Evolutionary conservation across 202 grass and related monocot species (phyloP), one percentile per base, ranked within the genome.

Genomic region (Zoysia matrella): DNA sequence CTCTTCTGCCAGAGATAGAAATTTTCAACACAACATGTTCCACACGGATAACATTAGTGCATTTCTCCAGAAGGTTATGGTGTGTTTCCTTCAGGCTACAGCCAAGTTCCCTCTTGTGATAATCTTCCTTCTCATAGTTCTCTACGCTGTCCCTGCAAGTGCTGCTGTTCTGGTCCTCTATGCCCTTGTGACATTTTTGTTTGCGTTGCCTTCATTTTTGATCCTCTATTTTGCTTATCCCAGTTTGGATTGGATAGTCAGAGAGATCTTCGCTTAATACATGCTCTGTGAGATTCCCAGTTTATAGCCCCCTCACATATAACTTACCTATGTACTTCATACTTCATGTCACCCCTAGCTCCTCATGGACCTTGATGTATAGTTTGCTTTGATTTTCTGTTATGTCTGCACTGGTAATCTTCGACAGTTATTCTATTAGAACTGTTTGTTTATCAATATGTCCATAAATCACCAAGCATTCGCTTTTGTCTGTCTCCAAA

Each of bases 201-300:
- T 97, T 86, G 92, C 95, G 5, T 80, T 97, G 79, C 95, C 69
- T 6, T 95, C 95, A 1, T 88, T 89, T 82, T 81, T 95, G n/a
- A 90, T 98, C 72, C 86, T 98, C 71, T 97, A 97, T 71, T 97
- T 97, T 77, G 90, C 95, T 7, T 97, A 94, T 77, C 95, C 92
- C 50, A 89, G 75, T 78, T 84, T 97, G 54, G 90, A 94, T 84
- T 97, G 95, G 90, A 90, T 97, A 70, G 81, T 94, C 4, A 91
- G 86, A 79, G 92, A 93, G 76, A 95, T 98, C 61, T 93, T 93
- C 52, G 80, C 69, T 79, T 98, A 60, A 90, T 22, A 70, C 42
- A 1, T 80, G 69, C 4, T 80, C 62, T 69, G 36, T 51, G 41
- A 15, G 73, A 73, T 80, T 13, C 68, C 1, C 60, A 47, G n/a